Evolutionary conservation across 352 stramenopile genomes (phyloP), one percentile per base, ranked within the genome.

Genomic region (Pilasporangium apinafurcum): DNA sequence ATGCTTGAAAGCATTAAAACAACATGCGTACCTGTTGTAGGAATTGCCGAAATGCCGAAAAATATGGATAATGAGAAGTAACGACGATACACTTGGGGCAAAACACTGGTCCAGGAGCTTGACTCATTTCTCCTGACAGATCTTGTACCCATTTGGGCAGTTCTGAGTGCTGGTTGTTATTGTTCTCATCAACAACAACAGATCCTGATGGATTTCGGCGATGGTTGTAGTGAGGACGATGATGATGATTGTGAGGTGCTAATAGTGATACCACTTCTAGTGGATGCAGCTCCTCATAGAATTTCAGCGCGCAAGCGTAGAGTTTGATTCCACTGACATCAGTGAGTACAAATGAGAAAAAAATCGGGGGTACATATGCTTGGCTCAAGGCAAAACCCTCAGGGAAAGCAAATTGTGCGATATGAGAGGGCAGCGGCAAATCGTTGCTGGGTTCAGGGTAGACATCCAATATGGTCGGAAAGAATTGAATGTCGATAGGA

Each of bases 51-150:
- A 97, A 98, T 7, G 92, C 83, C 12, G 68, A 94, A 39, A 97
- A 96, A 62, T 98, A 98, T 4, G 94, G 94, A 72, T 97, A 98
- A 32, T 97, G 92, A 8, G 88, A 98, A 18, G 97, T 81, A 22
- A 98, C 56, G 18, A 97, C 59, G 30, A 98, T 80, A 48, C 86
- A 94, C 39, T 98, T 98, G 4, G 95, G 92, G 26, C 87, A 82
- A 55, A 95, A 98, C 14, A 89, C 77, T 20, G 78, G 65, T 0
- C 74, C 72, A 16, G 77, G 70, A 14, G 66, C 63, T 21, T 60
- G 63, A 3, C 61, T 44, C 9, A 63, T 57, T 30, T 71, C 59
- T 0, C 62, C 58, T 16, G 75, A 88, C 2, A 88, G 48, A 42
- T 88, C 71, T 36, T 83, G 73, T 4, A 88, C 58, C 79, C 79